Evolutionary conservation across 23 red algal species (phyloP), one percentile per base, ranked within the genome.

Genomic region (Gracilaria domingensis): DNA sequence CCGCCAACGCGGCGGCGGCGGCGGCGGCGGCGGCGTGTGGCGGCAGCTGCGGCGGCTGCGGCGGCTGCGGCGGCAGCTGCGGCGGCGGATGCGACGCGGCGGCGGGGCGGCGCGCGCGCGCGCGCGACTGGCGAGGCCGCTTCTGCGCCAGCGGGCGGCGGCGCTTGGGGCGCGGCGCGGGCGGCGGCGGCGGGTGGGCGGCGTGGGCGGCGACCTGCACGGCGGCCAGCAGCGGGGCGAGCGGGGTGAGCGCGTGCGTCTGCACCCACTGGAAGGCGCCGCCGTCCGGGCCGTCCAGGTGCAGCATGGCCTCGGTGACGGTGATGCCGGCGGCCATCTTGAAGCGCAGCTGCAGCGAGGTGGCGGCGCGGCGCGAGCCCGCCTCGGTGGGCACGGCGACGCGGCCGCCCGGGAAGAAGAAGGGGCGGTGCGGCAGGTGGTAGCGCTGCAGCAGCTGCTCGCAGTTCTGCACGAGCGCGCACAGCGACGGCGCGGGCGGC

Each of bases 191-290:
- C 0, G 38, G 40, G 20, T 50, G 72, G 3, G 23, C 38, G 38
- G 72, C 38, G 72, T 67, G 62, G 6, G 24, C 62, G 8, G 64
- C 29, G 9, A 36, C 64, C 42, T 49, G 38, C 18, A 77, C 72
- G 26, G 72, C 72, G 26, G 72, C 72, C 42, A 77, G 26, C 39
- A 77, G 38, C 23, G 72, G 72, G 5, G 54, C 69, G 14, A 81
- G 65, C 37, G 87, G 87, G 11, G 87, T 73, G 37, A 91, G 76
- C 12, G 75, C 60, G 13, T 69, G 73, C 12, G 66, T 73, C 48
- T 91, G 87, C 47, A 91, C 73, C 87, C 87, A 91, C 28, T 71
- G 73, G 44, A 91, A 91, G 76, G 72, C 87, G 49, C 87, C 87
- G 54, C 87, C 87, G 54, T 91, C 45, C 60, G 73, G 75, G 16